phyloP scores from a whole-genome alignment of 768 basidiomycete genomes.

The Auriculariales sp. region DNA sequence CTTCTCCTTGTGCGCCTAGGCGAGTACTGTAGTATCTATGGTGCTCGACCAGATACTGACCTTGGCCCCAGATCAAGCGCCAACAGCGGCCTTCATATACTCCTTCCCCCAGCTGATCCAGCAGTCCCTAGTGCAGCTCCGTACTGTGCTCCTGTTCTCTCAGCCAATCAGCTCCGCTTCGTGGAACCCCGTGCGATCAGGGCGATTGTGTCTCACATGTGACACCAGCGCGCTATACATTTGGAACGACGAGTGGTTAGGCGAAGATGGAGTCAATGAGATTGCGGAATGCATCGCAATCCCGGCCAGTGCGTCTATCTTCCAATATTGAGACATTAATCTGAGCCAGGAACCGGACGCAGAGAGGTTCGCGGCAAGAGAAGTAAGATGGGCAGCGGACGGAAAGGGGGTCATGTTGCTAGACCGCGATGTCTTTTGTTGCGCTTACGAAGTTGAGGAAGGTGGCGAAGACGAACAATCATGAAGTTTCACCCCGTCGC shows the following conservation, averaged over 20 bases:
- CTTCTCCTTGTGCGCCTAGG: constrained; percentile 64
- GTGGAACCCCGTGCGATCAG: constrained; percentile 81
- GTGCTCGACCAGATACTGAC: constrained; percentile 3
- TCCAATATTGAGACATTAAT: neutral
- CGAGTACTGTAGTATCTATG: constrained; percentile 15
- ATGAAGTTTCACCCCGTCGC: too few species aligned
- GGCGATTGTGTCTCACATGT: constrained; percentile 52
- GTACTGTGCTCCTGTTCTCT: constrained; percentile 52
- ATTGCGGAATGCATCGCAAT: constrained; percentile 86
- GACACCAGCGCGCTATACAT: constrained; percentile 52
- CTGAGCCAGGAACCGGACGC: constrained; percentile 1
- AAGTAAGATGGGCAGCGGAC: constrained; percentile 72
- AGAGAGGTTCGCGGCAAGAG: constrained; percentile 61
- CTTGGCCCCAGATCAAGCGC: constrained; percentile 36
- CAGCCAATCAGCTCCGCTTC: constrained; percentile 47
- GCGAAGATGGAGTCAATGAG: constrained; percentile 39
- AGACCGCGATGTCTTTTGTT: constrained; percentile 72
- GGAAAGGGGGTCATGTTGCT: constrained; percentile 67
- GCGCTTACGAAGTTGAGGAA: constrained; percentile 66
- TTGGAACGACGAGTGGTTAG: constrained; percentile 76
- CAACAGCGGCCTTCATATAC: constrained; percentile 53
- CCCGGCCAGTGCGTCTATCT: constrained; percentile 53
- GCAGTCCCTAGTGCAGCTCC: constrained; percentile 42
- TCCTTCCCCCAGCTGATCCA: constrained; percentile 50
- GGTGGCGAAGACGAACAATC: constrained; percentile 13